Percentiles rank a stretch among this genome's conserved stretches.
Evolutionary conservation across 2,329 filamentous ascomycete species (phyloP).

Genomic region (Fusarium pilosicola): DNA sequence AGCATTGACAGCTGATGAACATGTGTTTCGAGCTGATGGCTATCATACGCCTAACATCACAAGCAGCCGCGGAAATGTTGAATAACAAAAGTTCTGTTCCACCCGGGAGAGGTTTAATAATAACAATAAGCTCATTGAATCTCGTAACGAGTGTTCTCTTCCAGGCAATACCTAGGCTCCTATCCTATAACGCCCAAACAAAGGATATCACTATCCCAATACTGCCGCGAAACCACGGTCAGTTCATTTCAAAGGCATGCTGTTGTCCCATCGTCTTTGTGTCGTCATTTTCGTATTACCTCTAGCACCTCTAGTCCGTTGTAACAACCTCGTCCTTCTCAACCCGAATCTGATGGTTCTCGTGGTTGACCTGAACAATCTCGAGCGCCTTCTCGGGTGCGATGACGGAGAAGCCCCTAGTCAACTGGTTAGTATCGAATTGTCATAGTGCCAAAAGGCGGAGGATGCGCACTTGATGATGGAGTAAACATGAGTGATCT

Average conservation of each 20-base stretch:
- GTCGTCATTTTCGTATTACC: slow-evolving; percentile 4
- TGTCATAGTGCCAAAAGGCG: not conserved
- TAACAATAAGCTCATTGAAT: slow-evolving; percentile 1
- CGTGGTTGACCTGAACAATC: slow-evolving; percentile 70
- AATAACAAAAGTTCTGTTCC: not conserved
- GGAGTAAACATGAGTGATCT: slow-evolving; percentile 81
- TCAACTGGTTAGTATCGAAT: slow-evolving; percentile 38
- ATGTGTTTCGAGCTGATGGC: not conserved
- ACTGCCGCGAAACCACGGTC: slow-evolving; percentile 2
- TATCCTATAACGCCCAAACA: slow-evolving; percentile 34
- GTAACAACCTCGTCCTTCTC: slow-evolving; percentile 81
- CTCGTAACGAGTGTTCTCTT: slow-evolving; percentile 31
- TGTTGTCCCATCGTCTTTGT: slow-evolving; percentile 13
- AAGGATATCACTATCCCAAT: slow-evolving; percentile 24
- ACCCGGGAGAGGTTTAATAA: slow-evolving; percentile 1
- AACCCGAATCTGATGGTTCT: slow-evolving; percentile 60
- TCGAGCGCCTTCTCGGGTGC: slow-evolving; percentile 76
- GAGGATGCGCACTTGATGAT: slow-evolving; percentile 68
- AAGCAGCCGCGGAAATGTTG: not conserved
- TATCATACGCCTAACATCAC: not conserved
- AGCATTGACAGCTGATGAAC: not conserved
- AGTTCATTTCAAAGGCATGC: slow-evolving; percentile 22
- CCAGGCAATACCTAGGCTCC: slow-evolving; percentile 25
- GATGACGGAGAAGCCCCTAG: slow-evolving; percentile 80
- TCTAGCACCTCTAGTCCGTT: slow-evolving; percentile 32